These are phyloP conservation scores for Patellifolia procumbens DNA, from an alignment of 179 eudicot species.

Conservation along the genomic window DNA sequence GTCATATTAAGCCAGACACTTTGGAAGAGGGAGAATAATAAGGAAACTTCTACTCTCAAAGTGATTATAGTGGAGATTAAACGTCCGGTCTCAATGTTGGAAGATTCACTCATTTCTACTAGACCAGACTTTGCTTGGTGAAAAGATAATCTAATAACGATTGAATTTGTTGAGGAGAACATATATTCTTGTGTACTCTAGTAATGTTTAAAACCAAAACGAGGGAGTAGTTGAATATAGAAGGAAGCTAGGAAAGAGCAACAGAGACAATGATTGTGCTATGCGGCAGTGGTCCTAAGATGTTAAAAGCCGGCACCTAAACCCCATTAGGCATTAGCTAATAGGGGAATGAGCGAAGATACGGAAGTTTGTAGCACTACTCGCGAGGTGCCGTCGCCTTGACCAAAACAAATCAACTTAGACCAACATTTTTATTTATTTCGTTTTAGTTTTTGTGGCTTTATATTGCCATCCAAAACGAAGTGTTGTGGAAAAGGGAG, in stretches of 20 bases:
- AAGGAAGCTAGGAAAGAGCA: background rate
- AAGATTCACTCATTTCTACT: no score
- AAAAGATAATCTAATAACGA: no score
- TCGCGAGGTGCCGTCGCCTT: slow-evolving; percentile 33
- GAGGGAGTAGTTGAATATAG: background rate
- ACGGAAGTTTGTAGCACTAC: slow-evolving; percentile 9
- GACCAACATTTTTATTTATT: slow-evolving; percentile 13
- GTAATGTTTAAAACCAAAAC: background rate
- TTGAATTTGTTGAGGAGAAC: no score
- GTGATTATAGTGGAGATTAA: no score
- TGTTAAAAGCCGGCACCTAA: slow-evolving; percentile 35
- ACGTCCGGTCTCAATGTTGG: no score
- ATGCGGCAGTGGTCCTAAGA: slow-evolving; percentile 29
- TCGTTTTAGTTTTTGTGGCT: slow-evolving; percentile 4
- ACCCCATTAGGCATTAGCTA: background rate
- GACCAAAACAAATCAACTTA: slow-evolving; percentile 15
- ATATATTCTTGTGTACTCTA: no score
- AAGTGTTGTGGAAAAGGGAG: slow-evolving; percentile 30
- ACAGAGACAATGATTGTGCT: slow-evolving; percentile 35
- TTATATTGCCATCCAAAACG: slow-evolving; percentile 32
- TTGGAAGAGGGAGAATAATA: no score
- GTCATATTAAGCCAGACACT: no score
- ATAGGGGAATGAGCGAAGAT: slow-evolving; percentile 8
- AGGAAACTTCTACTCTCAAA: no score
- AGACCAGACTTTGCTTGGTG: no score